Conservation (phyloP, 202 grass and related monocot genomes). For the Schoenoplectus triqueter region DNA sequence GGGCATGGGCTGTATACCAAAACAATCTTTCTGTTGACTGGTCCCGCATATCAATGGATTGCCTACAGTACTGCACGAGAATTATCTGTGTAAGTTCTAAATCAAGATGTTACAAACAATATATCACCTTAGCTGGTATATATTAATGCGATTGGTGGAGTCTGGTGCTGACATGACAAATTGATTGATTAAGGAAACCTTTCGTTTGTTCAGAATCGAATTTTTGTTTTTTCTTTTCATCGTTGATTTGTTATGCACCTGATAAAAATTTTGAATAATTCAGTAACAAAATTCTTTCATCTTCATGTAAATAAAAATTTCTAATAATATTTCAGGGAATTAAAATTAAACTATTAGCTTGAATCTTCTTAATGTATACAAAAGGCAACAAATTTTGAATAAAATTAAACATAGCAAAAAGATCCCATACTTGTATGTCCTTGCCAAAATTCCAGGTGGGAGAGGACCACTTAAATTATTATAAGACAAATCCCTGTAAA, state of each 20-base stretch:
- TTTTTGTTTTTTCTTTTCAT: neutral
- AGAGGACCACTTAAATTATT: slow-evolving; percentile 84
- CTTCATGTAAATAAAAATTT: neutral
- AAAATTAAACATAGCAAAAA: slow-evolving; percentile 14
- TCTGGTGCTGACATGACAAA: neutral
- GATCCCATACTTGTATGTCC: slow-evolving; percentile 76
- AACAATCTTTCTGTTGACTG: slow-evolving; percentile 65
- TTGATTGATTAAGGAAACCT: neutral
- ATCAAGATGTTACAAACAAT: neutral
- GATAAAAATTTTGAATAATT: neutral
- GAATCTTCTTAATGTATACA: neutral
- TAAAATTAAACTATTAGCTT: neutral
- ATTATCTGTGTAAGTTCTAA: slow-evolving; percentile 12
- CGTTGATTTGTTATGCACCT: neutral
- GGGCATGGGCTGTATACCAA: slow-evolving; percentile 66
- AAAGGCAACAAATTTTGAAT: neutral
- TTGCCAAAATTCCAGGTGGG: slow-evolving; percentile 58
- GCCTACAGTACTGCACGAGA: slow-evolving; percentile 79
- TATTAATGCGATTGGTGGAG: neutral
- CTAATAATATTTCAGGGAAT: neutral
- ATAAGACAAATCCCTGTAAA: slow-evolving; percentile 83
- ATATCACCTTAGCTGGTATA: neutral
- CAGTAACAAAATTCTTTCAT: neutral
- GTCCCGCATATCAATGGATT: slow-evolving; percentile 85
- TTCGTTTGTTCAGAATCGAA: neutral